Base-by-base conservation (phyloP, 163 green algal species). In the Prototheca cutis region DNA sequence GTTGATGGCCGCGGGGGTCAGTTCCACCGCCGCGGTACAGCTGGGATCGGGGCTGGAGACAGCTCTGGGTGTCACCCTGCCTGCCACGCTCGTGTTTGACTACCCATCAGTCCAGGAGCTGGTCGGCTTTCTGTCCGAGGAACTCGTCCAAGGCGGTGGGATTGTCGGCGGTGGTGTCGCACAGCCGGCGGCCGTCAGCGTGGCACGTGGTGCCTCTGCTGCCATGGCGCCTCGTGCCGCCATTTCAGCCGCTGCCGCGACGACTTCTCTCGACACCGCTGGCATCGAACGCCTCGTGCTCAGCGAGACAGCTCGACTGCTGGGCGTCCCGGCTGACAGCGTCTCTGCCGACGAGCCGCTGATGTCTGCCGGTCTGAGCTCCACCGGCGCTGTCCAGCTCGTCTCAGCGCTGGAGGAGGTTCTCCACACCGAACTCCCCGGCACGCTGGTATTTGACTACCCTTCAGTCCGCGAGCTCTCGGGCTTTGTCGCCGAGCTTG, bases 71-170 rank as follows among this genome's bases (percentile, higher is more conserved):
- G 28, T 84, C 19, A 55, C 80, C 52, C 79, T 94, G 45, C 75
- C 85, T 0, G 66, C 62, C 47, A 93, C 86, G 2, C 64, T 93
- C n/a, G 71, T 84, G 18, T 94, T 93, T 64, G 80, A 87, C 64
- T 83, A 86, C 60, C 80, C 80, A 0, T 75, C 73, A 6, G 28
- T 70, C 4, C 48, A 19, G 8, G 74, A 74, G 40, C 65, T 85
- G 28, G 62, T 45, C 4, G 21, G 34, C 56, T 76, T 62, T 31
- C 39, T 76, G 27, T 17, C 10, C 13, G 42, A 51, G 42, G 42
- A 51, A 21, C 36, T 45, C 10, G 36, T 21, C 10, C 10, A 8
- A 13, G 36, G 13, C 8, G 36, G 8, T 45, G 36, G 36, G 36
- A 45, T 8, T 8, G 36, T 8, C 8, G 36, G 8, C 8, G 36